Percentiles rank a stretch among this genome's conserved stretches.
These are phyloP conservation scores for Xylariaceae sp. DNA, from an alignment of 2,329 filamentous ascomycete species.

Conservation along the genomic window DNA sequence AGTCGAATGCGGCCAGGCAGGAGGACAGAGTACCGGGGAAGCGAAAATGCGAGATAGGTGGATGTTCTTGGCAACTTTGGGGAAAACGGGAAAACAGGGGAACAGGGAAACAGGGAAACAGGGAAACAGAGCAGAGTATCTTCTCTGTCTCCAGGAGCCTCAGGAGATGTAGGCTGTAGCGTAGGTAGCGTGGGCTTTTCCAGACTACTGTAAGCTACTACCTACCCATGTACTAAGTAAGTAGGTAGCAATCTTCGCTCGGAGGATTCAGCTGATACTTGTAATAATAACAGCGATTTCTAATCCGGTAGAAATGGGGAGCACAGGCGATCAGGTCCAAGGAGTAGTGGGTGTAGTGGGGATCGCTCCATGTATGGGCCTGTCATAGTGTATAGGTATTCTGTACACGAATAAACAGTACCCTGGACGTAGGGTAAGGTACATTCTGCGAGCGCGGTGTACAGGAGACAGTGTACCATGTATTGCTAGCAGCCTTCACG, in stretches of 20 bases:
- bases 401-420: too few relatives aligned
- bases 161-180: too few relatives aligned
- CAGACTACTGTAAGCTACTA: too few relatives aligned
- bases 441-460: too few relatives aligned
- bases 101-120: too few relatives aligned
- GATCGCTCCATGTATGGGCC: neutral
- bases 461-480: too few relatives aligned
- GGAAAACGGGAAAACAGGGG: neutral
- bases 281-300: neutral
- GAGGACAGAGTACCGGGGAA: neutral
- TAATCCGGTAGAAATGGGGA: neutral
- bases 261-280: neutral
- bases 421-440: too few relatives aligned
- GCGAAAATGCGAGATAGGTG: neutral
- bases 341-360: neutral
- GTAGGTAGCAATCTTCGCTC: neutral
- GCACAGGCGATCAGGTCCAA: neutral
- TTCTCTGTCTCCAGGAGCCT: too few relatives aligned
- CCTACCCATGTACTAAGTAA: neutral
- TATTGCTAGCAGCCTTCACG: too few relatives aligned
- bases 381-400: too few relatives aligned
- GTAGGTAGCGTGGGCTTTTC: too few relatives aligned
- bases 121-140: too few relatives aligned
- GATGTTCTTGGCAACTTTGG: neutral
- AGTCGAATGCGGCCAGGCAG: neutral